Percentiles rank a stretch among this genome's conserved stretches.
phyloP scores from a whole-genome alignment of 768 basidiomycete species.

The Lentinula boryana region DNA sequence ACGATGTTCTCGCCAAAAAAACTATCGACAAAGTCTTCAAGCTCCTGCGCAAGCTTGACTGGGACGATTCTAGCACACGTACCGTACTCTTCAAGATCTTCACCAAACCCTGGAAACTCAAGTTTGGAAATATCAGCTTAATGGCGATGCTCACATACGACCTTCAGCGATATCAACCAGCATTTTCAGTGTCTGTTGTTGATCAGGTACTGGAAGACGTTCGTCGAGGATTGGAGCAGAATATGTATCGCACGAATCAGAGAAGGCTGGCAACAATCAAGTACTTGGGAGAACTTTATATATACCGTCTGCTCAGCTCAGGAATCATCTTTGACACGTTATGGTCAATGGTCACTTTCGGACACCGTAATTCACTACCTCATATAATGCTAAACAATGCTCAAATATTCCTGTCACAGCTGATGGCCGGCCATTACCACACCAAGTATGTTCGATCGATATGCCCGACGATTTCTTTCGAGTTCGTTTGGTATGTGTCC shows the following conservation, averaged over 20 bases:
- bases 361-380: slow-evolving; percentile 71
- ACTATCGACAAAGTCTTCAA: slow-evolving; percentile 96
- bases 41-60: slow-evolving; percentile 88
- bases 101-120: slow-evolving; percentile 98
- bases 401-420: slow-evolving; percentile 38
- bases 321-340: slow-evolving; percentile 87
- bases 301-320: slow-evolving; percentile 88
- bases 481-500: slow-evolving; percentile 81
- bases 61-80: slow-evolving; percentile 71
- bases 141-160: slow-evolving; percentile 95
- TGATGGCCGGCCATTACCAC: slow-evolving; percentile 83
- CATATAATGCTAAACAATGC: background rate
- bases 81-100: slow-evolving; percentile 80
- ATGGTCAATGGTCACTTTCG: slow-evolving; percentile 93
- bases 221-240: slow-evolving; percentile 85
- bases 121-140: slow-evolving; percentile 82
- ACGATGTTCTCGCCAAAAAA: slow-evolving; percentile 87
- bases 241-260: slow-evolving; percentile 93
- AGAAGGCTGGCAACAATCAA: slow-evolving; percentile 87
- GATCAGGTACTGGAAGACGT: slow-evolving; percentile 96
- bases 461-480: slow-evolving; percentile 97
- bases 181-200: slow-evolving; percentile 81
- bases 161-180: slow-evolving; percentile 86
- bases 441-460: slow-evolving; percentile 70
- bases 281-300: slow-evolving; percentile 96